Base-by-base conservation (phyloP, 192 early-diverging fungal species). In the Coemansia sp. region DNA sequence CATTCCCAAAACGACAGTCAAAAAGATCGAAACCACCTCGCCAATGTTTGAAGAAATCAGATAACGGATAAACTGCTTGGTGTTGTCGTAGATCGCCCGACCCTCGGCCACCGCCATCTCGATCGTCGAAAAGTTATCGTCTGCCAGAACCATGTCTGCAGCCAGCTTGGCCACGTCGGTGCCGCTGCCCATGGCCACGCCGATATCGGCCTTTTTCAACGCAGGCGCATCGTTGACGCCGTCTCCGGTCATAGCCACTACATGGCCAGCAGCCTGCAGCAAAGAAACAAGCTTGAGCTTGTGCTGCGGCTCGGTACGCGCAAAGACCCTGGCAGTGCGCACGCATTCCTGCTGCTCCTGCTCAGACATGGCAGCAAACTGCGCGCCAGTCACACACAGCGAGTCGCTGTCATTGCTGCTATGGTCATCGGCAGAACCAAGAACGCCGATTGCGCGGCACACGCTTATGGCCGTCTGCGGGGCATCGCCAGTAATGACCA, bases 221-320 rank as follows among this genome's bases (percentile, higher is more conserved):
- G 98, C 97, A 17, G 97, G 95, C 34, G 97, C 97, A 75, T 99
- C 97, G 75, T 98, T 99, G 51, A 99, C 96, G 85, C 98, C 97
- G 73, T 99, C 98, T 66, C 98, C 98, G 22, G 96, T 97, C 89
- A 86, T 83, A 7, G 85, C 85, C 14, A 86, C 85, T 1, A 86
- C 70, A 20, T 79, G 75, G 17, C 85, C 96, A 52, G 87, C 84
- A 34, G 75, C 84, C 84, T 96, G 91, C 71, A 99, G 85, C 43
- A 98, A 73, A 82, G 96, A 90, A 8, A 99, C 96, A 71, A 99
- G 86, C 77, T 95, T 87, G 81, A 89, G 86, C 85, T 99, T 99
- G 88, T 98, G 96, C 51, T 90, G 81, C 34, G 98, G 98, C 86
- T 98, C 96, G 1, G 94, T 96, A 64, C 98, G 90, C 43, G 94